phyloP scores from a whole-genome alignment of 2,329 filamentous ascomycete genomes.

The Remersonia thermophila region DNA sequence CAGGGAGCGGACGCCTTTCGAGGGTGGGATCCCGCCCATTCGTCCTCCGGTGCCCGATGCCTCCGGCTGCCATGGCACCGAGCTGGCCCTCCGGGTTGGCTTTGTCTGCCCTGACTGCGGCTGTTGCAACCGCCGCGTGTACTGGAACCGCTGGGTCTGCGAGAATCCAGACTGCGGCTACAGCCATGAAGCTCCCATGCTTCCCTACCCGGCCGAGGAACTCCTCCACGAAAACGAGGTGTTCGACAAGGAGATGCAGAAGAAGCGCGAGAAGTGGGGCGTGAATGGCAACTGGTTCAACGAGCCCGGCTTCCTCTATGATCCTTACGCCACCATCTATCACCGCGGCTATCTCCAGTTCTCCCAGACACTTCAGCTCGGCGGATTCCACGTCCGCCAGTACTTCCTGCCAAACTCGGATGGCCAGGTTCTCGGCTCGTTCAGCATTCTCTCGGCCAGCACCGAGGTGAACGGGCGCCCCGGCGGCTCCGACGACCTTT shows the following conservation, averaged over 20 bases:
- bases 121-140: conserved; percentile 46
- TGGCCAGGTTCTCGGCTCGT: conserved; percentile 32
- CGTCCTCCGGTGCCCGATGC: conserved; percentile 25
- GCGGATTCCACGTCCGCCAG: conserved; percentile 21
- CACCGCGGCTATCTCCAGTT: conserved; percentile 5
- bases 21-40: conserved; percentile 23
- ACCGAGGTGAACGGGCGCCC: conserved; percentile 34
- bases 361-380: conserved; percentile 6
- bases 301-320: background rate
- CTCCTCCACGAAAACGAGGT: conserved; percentile 16
- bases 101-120: conserved; percentile 54
- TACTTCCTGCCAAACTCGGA: conserved; percentile 35
- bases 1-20: conserved; percentile 35
- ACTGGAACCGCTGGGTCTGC: conserved; percentile 54
- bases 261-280: conserved; percentile 10
- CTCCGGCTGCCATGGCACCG: conserved; percentile 30
- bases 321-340: conserved; percentile 7
- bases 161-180: conserved; percentile 27
- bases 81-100: conserved; percentile 43
- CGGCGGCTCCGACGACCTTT: conserved; percentile 50
- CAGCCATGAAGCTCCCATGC: conserved; percentile 28
- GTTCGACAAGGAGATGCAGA: conserved; percentile 1
- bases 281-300: conserved; percentile 4
- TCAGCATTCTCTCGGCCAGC: conserved; percentile 47
- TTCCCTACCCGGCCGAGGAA: conserved; percentile 1